These are phyloP conservation scores for Posidonia oceanica DNA, from an alignment of 116 monocot genomes.

Conservation along the genomic window DNA sequence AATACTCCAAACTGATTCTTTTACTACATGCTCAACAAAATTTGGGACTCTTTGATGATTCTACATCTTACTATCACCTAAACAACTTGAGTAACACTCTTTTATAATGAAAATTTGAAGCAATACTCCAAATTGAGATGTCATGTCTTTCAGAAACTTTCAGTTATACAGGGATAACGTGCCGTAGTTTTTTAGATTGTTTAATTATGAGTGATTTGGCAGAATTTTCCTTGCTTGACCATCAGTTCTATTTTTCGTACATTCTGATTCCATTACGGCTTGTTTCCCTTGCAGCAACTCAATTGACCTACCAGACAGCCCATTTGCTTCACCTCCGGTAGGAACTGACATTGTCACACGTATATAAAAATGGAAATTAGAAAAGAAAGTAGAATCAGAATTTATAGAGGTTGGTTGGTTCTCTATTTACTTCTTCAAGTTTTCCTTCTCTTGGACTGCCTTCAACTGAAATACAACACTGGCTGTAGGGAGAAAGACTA, in stretches of 20 bases:
- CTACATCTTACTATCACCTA: no score
- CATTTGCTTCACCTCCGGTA: slow-evolving; percentile 36
- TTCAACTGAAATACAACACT: background rate
- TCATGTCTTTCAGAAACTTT: no score
- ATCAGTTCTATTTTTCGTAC: background rate
- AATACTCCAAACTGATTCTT: no score
- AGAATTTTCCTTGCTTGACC: background rate
- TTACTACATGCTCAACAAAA: no score
- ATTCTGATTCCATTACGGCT: background rate
- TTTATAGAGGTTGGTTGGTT: background rate
- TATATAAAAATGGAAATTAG: slow-evolving; percentile 10
- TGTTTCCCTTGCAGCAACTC: slow-evolving; percentile 21
- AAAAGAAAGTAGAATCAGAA: background rate
- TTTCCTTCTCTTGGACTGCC: background rate
- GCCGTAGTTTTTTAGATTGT: background rate
- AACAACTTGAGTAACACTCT: no score
- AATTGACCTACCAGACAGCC: slow-evolving; percentile 56
- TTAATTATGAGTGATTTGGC: background rate
- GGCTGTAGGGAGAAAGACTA: background rate
- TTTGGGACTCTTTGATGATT: no score
- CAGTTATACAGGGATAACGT: no score
- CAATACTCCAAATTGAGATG: no score
- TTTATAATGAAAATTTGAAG: no score
- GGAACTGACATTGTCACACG: slow-evolving; percentile 30
- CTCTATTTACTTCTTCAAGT: background rate